These are phyloP conservation scores for Hydrangea macrophylla DNA, from an alignment of 148 eudicot species.

Conservation along the genomic window DNA sequence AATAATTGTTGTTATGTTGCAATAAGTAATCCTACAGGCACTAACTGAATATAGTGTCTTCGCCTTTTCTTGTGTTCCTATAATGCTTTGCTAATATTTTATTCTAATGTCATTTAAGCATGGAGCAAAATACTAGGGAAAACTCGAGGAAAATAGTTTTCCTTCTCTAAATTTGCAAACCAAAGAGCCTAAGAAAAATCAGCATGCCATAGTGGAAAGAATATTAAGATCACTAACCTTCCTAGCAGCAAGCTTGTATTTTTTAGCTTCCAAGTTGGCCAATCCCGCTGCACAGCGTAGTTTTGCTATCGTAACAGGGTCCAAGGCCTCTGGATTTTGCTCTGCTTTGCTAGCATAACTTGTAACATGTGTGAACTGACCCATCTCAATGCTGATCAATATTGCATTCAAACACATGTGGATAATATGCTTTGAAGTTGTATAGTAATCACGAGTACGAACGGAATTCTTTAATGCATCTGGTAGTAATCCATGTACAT, in stretches of 20 bases:
- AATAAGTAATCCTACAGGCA: background rate
- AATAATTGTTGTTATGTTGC: background rate
- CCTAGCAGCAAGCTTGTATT: constrained; percentile 90
- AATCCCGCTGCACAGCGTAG: constrained; percentile 86
- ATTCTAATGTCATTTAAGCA: no score
- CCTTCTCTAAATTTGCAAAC: no score
- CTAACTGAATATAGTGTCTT: background rate
- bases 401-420: constrained; percentile 93
- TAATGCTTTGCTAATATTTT: no score
- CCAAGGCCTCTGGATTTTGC: constrained; percentile 62
- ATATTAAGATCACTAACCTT: constrained; percentile 52
- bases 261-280: constrained; percentile 69
- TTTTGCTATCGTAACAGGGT: constrained; percentile 60
- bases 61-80: no score
- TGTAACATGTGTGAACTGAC: constrained; percentile 85
- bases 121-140: no score
- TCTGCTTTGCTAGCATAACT: constrained; percentile 94
- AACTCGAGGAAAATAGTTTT: no score
- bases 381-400: constrained; percentile 93
- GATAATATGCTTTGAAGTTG: constrained; percentile 82
- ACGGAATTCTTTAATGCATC: constrained; percentile 91
- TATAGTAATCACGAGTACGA: constrained; percentile 98
- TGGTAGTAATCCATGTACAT: constrained; percentile 77
- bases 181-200: background rate
- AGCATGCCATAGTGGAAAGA: background rate